These are phyloP conservation scores for Favolaschia claudopus DNA, from an alignment of 768 basidiomycete genomes.

Conservation along the genomic window DNA sequence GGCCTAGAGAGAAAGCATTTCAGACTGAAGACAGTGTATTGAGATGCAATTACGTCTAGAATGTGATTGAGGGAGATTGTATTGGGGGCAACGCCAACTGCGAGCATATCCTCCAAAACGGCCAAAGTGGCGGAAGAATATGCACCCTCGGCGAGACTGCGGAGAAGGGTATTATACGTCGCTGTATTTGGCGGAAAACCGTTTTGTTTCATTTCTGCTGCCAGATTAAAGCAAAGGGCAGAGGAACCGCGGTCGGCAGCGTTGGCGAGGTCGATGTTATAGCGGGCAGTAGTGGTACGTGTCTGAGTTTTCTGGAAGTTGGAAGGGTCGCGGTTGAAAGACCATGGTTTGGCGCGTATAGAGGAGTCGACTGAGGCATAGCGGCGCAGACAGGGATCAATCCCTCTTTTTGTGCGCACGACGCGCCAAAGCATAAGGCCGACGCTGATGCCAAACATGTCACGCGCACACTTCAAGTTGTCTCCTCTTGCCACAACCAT, in stretches of 20 bases:
- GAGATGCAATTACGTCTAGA: constrained; percentile 55
- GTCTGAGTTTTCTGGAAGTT: constrained; percentile 32
- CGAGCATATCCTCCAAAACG: constrained; percentile 73
- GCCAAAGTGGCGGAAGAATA: constrained; percentile 65
- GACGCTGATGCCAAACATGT: not conserved
- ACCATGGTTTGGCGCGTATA: constrained; percentile 35
- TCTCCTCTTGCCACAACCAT: constrained; percentile 36
- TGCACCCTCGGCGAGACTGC: constrained; percentile 51
- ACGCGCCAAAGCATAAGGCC: constrained; percentile 12
- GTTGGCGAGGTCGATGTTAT: constrained; percentile 38
- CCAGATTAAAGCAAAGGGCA: constrained; percentile 50
- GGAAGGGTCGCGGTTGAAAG: constrained; percentile 32
- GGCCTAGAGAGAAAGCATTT: constrained; percentile 47
- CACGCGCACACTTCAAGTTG: constrained; percentile 11
- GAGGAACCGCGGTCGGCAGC: constrained; percentile 43
- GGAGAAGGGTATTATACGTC: constrained; percentile 66
- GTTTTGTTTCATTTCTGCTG: constrained; percentile 64
- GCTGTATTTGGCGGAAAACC: constrained; percentile 59
- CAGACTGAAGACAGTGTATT: constrained; percentile 13
- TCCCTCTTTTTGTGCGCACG: constrained; percentile 5
- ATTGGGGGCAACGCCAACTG: constrained; percentile 56
- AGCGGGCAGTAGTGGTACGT: constrained; percentile 34
- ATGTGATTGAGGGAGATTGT: constrained; percentile 64
- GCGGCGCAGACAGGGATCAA: constrained; percentile 6
- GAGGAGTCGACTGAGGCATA: constrained; percentile 9